A percentile compares a stretch with the other conserved stretches of the same genome.
phyloP scores from a whole-genome alignment of 345 rosid species.

The Aquilaria yunnanensis region DNA sequence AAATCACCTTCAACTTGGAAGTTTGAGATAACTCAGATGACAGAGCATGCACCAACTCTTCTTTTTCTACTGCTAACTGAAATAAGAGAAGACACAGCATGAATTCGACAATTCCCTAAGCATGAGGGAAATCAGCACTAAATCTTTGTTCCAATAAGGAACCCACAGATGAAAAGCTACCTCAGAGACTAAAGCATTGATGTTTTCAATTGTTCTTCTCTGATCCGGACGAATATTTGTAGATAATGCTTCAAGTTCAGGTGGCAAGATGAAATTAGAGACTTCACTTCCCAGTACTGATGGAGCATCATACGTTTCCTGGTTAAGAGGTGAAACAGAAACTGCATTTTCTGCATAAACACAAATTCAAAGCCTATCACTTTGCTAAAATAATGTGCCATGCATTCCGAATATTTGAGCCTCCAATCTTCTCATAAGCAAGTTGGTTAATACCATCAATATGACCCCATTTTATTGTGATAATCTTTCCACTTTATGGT shows the following conservation, averaged over 20 bases:
- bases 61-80: conserved; percentile 85
- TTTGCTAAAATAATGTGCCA: background rate
- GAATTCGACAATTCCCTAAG: background rate
- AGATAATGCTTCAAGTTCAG: conserved; percentile 55
- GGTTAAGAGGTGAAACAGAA: conserved; percentile 22
- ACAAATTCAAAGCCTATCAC: background rate
- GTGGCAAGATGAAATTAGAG: conserved; percentile 25
- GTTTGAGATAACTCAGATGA: conserved; percentile 66
- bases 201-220: conserved; percentile 64
- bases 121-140: conserved; percentile 2
- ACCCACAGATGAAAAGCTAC: conserved; percentile 26
- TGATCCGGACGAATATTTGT: conserved; percentile 75
- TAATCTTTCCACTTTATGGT: no score
- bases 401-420: background rate
- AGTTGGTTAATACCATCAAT: no score
- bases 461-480: no score
- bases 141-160: background rate
- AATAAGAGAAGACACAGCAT: conserved; percentile 16
- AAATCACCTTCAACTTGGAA: conserved; percentile 67
- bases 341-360: conserved; percentile 23
- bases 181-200: conserved; percentile 65
- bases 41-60: conserved; percentile 71
- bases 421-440: no score
- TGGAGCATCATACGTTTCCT: conserved; percentile 28
- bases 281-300: conserved; percentile 33